Conservation (phyloP, 1,284 basidiomycete genomes). For the Limonomyces culmigenus region DNA sequence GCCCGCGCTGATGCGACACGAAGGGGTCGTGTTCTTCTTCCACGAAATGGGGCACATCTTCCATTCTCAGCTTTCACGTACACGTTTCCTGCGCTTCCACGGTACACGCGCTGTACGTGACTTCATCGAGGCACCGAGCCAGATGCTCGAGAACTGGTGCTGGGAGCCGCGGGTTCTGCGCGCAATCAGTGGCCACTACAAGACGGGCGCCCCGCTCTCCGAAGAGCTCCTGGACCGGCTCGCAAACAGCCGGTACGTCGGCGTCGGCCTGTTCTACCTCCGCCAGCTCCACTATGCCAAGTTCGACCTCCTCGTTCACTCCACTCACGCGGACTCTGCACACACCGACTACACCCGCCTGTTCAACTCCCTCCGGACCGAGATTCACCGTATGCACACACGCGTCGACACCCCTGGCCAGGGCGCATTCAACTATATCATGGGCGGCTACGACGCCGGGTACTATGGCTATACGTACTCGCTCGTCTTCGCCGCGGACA, state of each 20-base stretch:
- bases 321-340: constrained; percentile 52
- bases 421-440: constrained; percentile 52
- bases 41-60: constrained; percentile 82
- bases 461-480: constrained; percentile 70
- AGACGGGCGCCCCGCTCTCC: constrained; percentile 57
- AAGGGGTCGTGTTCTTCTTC: constrained; percentile 69
- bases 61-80: constrained; percentile 62
- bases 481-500: constrained; percentile 62
- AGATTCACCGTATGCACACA: constrained; percentile 50
- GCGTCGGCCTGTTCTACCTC: constrained; percentile 65
- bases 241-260: constrained; percentile 67
- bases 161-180: constrained; percentile 66
- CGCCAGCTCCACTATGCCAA: constrained; percentile 72
- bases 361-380: constrained; percentile 55
- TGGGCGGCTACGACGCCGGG: constrained; percentile 62
- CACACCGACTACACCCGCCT: constrained; percentile 50
- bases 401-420: constrained; percentile 50
- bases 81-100: constrained; percentile 63
- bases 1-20: constrained; percentile 71
- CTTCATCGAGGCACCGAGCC: constrained; percentile 77
- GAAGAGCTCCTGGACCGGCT: constrained; percentile 64
- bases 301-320: constrained; percentile 64
- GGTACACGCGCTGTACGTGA: constrained; percentile 67
- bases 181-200: constrained; percentile 63
- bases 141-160: constrained; percentile 85